Conservation (phyloP, 2,329 filamentous ascomycete species). For the Cordyceps javanica region DNA sequence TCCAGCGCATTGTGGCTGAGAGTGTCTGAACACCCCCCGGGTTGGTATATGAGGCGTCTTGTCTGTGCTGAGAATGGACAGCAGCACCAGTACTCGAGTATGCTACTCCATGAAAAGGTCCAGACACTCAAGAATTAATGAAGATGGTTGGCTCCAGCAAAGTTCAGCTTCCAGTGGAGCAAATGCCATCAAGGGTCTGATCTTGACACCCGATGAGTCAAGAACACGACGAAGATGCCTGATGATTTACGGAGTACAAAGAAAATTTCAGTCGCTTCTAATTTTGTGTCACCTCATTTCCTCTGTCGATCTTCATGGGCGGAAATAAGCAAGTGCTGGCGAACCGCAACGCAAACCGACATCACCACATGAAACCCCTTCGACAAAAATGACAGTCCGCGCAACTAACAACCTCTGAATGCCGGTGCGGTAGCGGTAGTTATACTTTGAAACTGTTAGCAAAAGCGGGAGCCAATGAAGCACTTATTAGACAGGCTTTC, state of each 20-base stretch:
- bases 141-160: background rate
- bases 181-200: background rate
- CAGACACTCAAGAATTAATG: background rate
- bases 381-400: too few species aligned
- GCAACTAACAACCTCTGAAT: too few species aligned
- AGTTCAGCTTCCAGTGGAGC: constrained; percentile 6
- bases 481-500: too few species aligned
- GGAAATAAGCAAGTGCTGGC: background rate
- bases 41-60: background rate
- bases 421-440: too few species aligned
- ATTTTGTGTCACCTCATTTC: background rate
- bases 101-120: background rate
- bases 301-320: background rate
- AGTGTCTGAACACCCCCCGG: background rate
- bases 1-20: background rate
- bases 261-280: background rate
- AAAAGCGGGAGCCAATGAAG: too few species aligned
- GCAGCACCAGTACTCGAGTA: background rate
- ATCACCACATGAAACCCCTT: too few species aligned
- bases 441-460: too few species aligned
- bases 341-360: background rate
- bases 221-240: background rate
- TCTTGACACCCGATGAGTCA: background rate
- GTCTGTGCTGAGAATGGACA: background rate
- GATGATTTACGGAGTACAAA: too few species aligned